Conservation (phyloP, 1,284 basidiomycete species). For the Boletus coffeatus region DNA sequence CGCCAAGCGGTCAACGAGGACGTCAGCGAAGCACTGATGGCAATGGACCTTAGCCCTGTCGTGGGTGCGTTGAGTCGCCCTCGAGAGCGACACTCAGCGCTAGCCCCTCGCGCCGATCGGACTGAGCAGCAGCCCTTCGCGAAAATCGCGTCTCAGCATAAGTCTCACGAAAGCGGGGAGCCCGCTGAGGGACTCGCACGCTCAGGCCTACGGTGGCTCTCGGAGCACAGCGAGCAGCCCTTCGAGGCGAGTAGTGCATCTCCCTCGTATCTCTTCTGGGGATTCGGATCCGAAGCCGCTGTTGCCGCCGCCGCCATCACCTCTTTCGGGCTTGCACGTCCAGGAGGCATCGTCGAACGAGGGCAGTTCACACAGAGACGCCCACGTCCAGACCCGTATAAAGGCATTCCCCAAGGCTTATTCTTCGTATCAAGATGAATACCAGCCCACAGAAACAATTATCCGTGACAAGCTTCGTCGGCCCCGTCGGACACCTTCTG, state of each 20-base stretch:
- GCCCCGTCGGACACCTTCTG: slow-evolving; percentile 9
- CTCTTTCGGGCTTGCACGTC: background rate
- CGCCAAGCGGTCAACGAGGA: slow-evolving; percentile 17
- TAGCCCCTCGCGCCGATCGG: slow-evolving; percentile 27
- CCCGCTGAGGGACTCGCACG: slow-evolving; percentile 14
- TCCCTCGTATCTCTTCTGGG: slow-evolving; percentile 21
- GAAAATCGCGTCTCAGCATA: too few species aligned
- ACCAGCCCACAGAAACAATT: slow-evolving; percentile 12
- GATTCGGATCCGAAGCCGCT: slow-evolving; percentile 9
- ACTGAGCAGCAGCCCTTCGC: slow-evolving; percentile 12
- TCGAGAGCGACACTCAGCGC: slow-evolving; percentile 21
- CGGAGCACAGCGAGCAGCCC: slow-evolving; percentile 23
- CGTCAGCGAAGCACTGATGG: slow-evolving; percentile 35
- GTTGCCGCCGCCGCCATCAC: slow-evolving; percentile 2
- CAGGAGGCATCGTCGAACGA: background rate
- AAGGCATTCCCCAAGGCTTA: background rate
- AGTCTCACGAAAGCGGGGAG: background rate
- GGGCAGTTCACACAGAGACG: background rate
- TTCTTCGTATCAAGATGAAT: background rate
- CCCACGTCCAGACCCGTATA: slow-evolving; percentile 14
- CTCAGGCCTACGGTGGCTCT: slow-evolving; percentile 7
- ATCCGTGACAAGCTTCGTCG: slow-evolving; percentile 8
- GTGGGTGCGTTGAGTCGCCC: slow-evolving; percentile 17
- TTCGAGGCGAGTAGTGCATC: slow-evolving; percentile 19
- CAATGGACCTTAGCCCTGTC: slow-evolving; percentile 29